These are phyloP conservation scores for Kluyveromyces sp. DNA, from an alignment of 1,139 yeast species.

Conservation along the genomic window DNA sequence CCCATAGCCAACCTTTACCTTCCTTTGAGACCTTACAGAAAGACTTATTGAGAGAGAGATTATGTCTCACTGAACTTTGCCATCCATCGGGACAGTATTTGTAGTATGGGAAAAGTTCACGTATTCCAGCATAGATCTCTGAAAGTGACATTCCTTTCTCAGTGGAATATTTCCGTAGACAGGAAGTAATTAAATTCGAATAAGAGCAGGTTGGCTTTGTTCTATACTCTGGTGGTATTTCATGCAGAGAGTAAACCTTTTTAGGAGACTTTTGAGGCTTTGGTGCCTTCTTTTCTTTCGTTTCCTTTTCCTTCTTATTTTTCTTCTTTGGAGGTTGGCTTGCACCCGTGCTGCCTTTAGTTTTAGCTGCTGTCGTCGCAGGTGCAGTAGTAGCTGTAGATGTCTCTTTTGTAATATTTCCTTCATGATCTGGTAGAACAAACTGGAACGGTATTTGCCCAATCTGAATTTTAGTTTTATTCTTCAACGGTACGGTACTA, in stretches of 20 bases:
- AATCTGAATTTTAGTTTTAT: slow-evolving; percentile 80
- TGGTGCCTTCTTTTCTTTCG: slow-evolving; percentile 36
- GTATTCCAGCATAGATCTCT: slow-evolving; percentile 80
- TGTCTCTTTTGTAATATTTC: slow-evolving; percentile 5
- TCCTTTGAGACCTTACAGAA: slow-evolving; percentile 71
- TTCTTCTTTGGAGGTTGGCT: slow-evolving; percentile 11
- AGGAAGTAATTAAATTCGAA: slow-evolving; percentile 71
- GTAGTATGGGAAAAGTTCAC: slow-evolving; percentile 83
- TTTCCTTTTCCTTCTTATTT: slow-evolving; percentile 10
- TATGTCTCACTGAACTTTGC: slow-evolving; percentile 92
- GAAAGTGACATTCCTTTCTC: slow-evolving; percentile 72
- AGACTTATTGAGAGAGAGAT: slow-evolving; percentile 74
- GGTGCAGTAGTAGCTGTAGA: no score
- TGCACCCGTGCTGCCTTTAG: slow-evolving; percentile 4
- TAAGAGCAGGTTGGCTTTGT: slow-evolving; percentile 76
- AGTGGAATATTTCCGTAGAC: slow-evolving; percentile 57
- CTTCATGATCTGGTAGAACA: slow-evolving; percentile 53
- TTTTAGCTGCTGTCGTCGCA: neutral
- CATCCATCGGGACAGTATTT: slow-evolving; percentile 94
- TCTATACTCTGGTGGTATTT: slow-evolving; percentile 80
- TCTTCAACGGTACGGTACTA: slow-evolving; percentile 73
- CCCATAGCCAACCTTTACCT: slow-evolving; percentile 91
- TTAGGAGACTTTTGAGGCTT: slow-evolving; percentile 51
- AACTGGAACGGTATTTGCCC: slow-evolving; percentile 88
- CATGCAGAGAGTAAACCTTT: slow-evolving; percentile 57